phyloP scores from a whole-genome alignment of 345 rosid genomes.

The Hirschfeldia incana region DNA sequence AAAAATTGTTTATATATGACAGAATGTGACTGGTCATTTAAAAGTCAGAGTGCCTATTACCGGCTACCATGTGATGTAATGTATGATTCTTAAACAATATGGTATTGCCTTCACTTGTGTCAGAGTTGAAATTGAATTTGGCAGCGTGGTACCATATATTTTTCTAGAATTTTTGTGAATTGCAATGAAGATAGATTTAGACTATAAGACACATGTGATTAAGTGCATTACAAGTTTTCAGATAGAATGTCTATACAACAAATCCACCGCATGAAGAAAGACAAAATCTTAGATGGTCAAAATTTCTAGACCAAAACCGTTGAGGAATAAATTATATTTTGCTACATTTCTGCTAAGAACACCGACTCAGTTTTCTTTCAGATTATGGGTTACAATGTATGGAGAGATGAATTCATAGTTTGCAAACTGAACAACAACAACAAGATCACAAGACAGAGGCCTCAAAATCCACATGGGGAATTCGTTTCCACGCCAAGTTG shows the following conservation, averaged over 20 bases:
- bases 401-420: too few relatives aligned
- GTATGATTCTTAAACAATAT: constrained; percentile 13
- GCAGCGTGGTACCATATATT: background rate
- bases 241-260: constrained; percentile 32
- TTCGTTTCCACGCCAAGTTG: too few relatives aligned
- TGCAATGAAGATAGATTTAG: background rate
- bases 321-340: background rate
- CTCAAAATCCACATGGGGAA: too few relatives aligned
- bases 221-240: background rate
- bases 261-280: constrained; percentile 2
- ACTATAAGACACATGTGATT: background rate
- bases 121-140: constrained; percentile 1
- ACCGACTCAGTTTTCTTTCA: too few relatives aligned
- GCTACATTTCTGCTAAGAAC: background rate
- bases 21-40: background rate
- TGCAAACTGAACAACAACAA: too few relatives aligned
- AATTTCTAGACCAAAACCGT: constrained; percentile 1
- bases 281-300: constrained; percentile 18
- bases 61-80: constrained; percentile 17
- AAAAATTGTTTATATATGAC: constrained; percentile 11
- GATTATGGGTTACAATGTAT: too few relatives aligned
- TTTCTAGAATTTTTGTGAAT: background rate
- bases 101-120: constrained; percentile 4
- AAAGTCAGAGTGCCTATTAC: background rate
- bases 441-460: too few relatives aligned